Conservation (phyloP, 2,329 filamentous ascomycete genomes). For the Byssothecium circinans region DNA sequence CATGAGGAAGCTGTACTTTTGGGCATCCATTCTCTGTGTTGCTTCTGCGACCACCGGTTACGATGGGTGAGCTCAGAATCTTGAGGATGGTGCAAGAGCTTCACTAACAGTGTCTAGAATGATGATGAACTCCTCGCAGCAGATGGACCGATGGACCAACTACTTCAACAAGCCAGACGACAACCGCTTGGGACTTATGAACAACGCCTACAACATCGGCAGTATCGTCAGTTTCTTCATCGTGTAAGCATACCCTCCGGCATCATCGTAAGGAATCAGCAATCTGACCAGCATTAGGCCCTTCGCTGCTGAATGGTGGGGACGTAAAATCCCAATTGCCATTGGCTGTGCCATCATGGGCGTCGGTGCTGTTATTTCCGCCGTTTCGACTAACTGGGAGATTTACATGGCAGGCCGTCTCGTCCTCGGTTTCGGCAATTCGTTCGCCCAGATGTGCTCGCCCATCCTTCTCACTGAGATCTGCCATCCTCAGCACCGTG, state of each 20-base stretch:
- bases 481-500: conserved; percentile 68
- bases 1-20: conserved; percentile 59
- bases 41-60: conserved; percentile 61
- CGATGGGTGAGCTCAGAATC: conserved; percentile 50
- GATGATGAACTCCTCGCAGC: conserved; percentile 50
- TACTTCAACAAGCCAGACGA: conserved; percentile 45
- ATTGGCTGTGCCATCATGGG: conserved; percentile 50
- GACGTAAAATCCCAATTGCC: conserved; percentile 47
- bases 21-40: conserved; percentile 53
- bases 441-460: conserved; percentile 64
- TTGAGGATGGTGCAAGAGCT: neutral
- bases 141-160: conserved; percentile 41
- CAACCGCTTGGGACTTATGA: conserved; percentile 49
- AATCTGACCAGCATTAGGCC: conserved; percentile 8
- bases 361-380: conserved; percentile 41
- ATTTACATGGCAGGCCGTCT: conserved; percentile 63
- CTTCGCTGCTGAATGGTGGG: conserved; percentile 46
- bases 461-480: conserved; percentile 67
- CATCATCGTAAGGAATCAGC: neutral
- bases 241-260: conserved; percentile 4
- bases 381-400: conserved; percentile 27
- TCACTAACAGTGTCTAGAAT: conserved; percentile 32
- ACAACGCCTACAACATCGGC: conserved; percentile 48
- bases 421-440: conserved; percentile 68
- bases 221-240: conserved; percentile 42